Percentiles rank a stretch among this genome's conserved stretches.
These are phyloP conservation scores for Rhodotorula sp. DNA, from an alignment of 1,284 basidiomycete genomes.

Conservation along the genomic window DNA sequence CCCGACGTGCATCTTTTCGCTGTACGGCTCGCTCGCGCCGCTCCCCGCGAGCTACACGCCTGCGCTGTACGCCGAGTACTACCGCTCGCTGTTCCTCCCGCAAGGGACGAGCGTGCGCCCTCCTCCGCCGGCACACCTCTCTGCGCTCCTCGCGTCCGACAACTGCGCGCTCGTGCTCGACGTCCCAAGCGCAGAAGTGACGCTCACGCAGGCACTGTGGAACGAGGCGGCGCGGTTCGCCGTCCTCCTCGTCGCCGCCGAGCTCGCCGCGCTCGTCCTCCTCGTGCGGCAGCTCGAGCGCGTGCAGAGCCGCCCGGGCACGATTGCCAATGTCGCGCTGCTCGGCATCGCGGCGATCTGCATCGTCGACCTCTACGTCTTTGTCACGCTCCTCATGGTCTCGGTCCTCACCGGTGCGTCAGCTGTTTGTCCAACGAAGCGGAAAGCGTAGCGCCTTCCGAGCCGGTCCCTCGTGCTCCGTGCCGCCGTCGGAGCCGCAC, in stretches of 20 bases:
- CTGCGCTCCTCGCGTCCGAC: conserved; percentile 45
- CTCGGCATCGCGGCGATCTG: conserved; percentile 18
- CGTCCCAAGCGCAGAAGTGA: conserved; percentile 25
- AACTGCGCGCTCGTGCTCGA: conserved; percentile 48
- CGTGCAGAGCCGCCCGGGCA: conserved; percentile 24
- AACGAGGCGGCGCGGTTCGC: conserved; percentile 44
- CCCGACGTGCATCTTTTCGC: conserved; percentile 47
- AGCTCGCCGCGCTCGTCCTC: conserved; percentile 43
- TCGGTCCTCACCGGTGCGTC: conserved; percentile 39
- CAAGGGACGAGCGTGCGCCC: conserved; percentile 44
- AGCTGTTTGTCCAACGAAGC: neutral
- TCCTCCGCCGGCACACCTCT: conserved; percentile 40
- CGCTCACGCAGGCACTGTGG: conserved; percentile 45
- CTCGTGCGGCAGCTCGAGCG: conserved; percentile 50
- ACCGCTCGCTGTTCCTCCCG: conserved; percentile 43
- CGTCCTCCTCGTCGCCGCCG: conserved; percentile 43
- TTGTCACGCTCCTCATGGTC: conserved; percentile 42
- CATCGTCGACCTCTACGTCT: conserved; percentile 46
- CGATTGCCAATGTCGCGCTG: conserved; percentile 40
- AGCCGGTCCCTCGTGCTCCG: no score
- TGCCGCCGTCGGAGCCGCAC: neutral
- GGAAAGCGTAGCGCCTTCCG: neutral
- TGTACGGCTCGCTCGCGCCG: conserved; percentile 47
- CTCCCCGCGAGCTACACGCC: conserved; percentile 34
- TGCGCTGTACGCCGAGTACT: conserved; percentile 44